phyloP scores from a whole-genome alignment of 2,329 filamentous ascomycete species.

The Cytospora leucostoma region DNA sequence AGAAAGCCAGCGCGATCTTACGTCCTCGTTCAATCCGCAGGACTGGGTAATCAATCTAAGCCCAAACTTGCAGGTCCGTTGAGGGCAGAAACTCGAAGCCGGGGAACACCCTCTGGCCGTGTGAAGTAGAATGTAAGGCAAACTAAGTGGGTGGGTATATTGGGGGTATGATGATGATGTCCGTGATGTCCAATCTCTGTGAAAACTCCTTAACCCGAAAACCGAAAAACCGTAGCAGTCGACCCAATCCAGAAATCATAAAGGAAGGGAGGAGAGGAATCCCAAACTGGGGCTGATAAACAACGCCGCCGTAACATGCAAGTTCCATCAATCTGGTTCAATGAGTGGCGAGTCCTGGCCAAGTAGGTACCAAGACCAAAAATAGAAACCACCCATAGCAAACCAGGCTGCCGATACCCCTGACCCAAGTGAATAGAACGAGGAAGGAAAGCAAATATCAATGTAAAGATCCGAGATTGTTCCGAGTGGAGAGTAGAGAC shows the following conservation, averaged over 20 bases:
- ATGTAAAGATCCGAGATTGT: constrained; percentile 25
- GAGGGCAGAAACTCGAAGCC: not conserved
- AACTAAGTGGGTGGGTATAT: constrained; percentile 20
- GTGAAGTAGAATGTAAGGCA: constrained; percentile 5
- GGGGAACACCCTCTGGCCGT: not conserved
- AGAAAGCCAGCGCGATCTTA: constrained; percentile 4
- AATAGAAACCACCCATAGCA: constrained; percentile 9
- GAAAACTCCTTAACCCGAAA: constrained; percentile 7
- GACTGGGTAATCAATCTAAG: constrained; percentile 1
- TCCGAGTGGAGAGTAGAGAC: constrained; percentile 29
- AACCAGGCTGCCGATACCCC: constrained; percentile 9
- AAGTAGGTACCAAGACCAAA: constrained; percentile 3
- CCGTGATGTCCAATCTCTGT: constrained; percentile 15
- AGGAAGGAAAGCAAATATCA: constrained; percentile 19
- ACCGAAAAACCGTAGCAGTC: constrained; percentile 5
- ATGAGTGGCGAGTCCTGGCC: constrained; percentile 8
- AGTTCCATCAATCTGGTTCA: constrained; percentile 11
- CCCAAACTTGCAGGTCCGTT: not conserved
- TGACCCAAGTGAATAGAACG: constrained; percentile 19
- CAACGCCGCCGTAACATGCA: constrained; percentile 24
- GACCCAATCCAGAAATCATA: not conserved
- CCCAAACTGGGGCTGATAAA: not conserved
- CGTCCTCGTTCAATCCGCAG: not conserved
- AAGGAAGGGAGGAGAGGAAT: not conserved
- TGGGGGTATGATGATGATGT: constrained; percentile 12